Conservation (phyloP, 2,329 filamentous ascomycete species). For the Neoscytalidium dimidiatum region DNA sequence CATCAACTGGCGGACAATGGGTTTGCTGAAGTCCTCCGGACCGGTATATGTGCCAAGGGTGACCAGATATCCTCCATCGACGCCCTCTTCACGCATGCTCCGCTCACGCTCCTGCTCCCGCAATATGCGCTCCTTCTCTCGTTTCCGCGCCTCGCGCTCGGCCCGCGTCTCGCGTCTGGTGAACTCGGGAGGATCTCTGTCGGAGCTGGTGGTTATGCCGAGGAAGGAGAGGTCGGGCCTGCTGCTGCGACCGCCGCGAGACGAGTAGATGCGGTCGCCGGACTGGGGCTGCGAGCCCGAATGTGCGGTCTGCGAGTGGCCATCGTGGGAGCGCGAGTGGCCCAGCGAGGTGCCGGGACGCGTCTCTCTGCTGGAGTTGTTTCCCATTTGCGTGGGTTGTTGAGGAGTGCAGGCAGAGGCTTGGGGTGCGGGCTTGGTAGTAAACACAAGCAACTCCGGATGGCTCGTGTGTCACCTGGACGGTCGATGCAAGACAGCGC, state of each 20-base stretch:
- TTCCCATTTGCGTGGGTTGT: constrained; percentile 42
- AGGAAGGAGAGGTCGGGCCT: constrained; percentile 62
- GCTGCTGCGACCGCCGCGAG: constrained; percentile 54
- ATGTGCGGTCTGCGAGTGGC: constrained; percentile 33
- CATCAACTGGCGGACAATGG: constrained; percentile 84
- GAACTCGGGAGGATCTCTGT: constrained; percentile 55
- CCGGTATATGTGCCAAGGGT: constrained; percentile 94
- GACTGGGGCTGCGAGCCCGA: constrained; percentile 26
- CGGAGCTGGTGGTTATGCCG: constrained; percentile 52
- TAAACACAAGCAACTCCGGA: constrained; percentile 10
- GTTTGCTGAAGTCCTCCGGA: constrained; percentile 89
- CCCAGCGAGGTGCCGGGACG: constrained; percentile 36
- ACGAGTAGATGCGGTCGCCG: constrained; percentile 30
- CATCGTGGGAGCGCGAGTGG: constrained; percentile 27
- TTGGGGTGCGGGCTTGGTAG: constrained; percentile 1
- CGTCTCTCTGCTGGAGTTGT: constrained; percentile 51
- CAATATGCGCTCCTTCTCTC: constrained; percentile 76
- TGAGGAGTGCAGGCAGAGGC: background rate
- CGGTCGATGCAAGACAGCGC: constrained; percentile 9
- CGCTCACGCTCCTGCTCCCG: constrained; percentile 83
- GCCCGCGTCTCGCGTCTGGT: constrained; percentile 82
- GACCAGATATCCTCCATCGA: constrained; percentile 92
- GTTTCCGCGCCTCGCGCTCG: constrained; percentile 81
- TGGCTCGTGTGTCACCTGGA: constrained; percentile 19
- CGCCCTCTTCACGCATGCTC: constrained; percentile 87